phyloP scores from a whole-genome alignment of 495 filamentous ascomycete species.

The Amphirosellinia nigrospora region DNA sequence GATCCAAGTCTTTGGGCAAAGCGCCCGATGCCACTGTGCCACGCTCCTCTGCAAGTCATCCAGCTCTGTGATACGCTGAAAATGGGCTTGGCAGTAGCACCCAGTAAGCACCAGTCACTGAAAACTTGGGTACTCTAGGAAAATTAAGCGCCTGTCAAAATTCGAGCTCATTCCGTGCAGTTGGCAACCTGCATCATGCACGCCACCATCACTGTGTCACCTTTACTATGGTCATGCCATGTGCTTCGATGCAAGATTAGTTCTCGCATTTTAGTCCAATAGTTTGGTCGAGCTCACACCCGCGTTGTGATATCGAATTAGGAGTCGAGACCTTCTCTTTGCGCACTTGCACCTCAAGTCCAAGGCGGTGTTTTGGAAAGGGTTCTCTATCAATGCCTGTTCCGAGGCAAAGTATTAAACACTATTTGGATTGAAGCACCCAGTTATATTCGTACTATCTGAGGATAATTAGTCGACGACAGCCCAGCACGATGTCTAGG shows the following conservation, averaged over 20 bases:
- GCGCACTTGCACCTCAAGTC: too few relatives aligned
- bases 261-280: not conserved
- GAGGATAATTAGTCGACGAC: not conserved
- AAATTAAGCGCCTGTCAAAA: conserved; percentile 21
- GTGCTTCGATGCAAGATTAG: conserved; percentile 13
- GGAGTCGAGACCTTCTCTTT: too few relatives aligned
- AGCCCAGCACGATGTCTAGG: not conserved
- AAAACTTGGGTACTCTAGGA: not conserved
- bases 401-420: not conserved
- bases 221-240: conserved; percentile 3
- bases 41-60: not conserved
- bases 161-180: conserved; percentile 13
- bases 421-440: not conserved
- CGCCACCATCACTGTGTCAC: conserved; percentile 20
- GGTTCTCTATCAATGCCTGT: not conserved
- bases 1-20: not conserved
- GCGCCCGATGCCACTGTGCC: conserved; percentile 6
- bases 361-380: not conserved
- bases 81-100: conserved; percentile 10
- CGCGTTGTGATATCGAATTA: not conserved
- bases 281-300: not conserved
- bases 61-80: conserved; percentile 2
- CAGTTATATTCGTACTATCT: not conserved
- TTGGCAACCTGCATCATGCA: conserved; percentile 20
- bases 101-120: not conserved